These are phyloP conservation scores for Fusarium sp. DNA, from an alignment of 2,329 filamentous ascomycete species.

Conservation along the genomic window DNA sequence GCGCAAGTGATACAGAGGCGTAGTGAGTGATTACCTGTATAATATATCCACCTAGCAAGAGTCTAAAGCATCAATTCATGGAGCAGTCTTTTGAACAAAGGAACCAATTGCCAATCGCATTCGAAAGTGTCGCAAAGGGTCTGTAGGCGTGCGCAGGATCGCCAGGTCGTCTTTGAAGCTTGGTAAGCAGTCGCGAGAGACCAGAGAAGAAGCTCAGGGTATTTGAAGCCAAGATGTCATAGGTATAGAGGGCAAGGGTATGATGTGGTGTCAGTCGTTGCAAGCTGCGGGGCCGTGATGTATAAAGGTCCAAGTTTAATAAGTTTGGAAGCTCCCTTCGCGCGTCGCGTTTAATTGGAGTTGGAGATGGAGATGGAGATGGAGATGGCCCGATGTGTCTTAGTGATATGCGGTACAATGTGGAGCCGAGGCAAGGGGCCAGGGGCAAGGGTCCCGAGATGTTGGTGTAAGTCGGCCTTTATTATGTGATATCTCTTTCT, in stretches of 20 bases:
- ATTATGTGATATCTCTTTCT: neutral
- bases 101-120: neutral
- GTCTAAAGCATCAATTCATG: conserved; percentile 1
- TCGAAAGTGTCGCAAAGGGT: conserved; percentile 9
- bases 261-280: neutral
- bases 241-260: neutral
- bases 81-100: neutral
- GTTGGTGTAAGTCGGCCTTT: neutral
- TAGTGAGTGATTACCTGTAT: neutral
- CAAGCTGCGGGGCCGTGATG: conserved; percentile 14
- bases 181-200: neutral
- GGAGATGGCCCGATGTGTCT: neutral
- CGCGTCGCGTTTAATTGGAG: conserved; percentile 24
- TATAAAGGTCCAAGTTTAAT: conserved; percentile 19
- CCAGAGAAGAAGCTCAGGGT: neutral
- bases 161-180: neutral
- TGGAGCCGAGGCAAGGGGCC: neutral
- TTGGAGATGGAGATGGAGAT: neutral
- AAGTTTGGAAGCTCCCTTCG: conserved; percentile 14
- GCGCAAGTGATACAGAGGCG: neutral
- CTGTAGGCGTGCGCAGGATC: neutral
- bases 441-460: neutral
- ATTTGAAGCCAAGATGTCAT: neutral
- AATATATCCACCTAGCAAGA: neutral
- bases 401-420: neutral